These are phyloP conservation scores for Penicillium hordei DNA, from an alignment of 2,329 filamentous ascomycete genomes.

Conservation along the genomic window DNA sequence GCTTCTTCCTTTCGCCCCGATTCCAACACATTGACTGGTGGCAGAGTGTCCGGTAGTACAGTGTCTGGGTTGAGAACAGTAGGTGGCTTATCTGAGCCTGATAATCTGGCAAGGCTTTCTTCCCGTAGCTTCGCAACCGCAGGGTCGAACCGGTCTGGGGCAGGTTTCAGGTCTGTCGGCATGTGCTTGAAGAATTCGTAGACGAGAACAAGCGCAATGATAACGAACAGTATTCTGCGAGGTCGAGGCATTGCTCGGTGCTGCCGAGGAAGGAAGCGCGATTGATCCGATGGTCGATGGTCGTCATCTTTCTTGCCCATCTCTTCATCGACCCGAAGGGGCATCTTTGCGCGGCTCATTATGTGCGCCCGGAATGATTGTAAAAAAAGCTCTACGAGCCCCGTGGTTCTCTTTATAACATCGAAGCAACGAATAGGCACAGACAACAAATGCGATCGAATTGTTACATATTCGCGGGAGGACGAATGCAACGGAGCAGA, in stretches of 20 bases:
- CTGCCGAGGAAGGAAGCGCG: slow-evolving; percentile 34
- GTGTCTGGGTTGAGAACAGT: slow-evolving; percentile 10
- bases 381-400: slow-evolving; percentile 23
- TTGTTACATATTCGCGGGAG: background rate
- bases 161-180: slow-evolving; percentile 50
- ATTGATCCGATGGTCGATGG: slow-evolving; percentile 44
- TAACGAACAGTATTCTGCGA: slow-evolving; percentile 53
- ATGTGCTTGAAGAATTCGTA: slow-evolving; percentile 67
- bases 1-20: slow-evolving; percentile 32
- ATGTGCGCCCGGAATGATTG: slow-evolving; percentile 16
- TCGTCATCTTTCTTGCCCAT: slow-evolving; percentile 66
- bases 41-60: slow-evolving; percentile 11
- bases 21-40: slow-evolving; percentile 15
- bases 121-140: slow-evolving; percentile 19
- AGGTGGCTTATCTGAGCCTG: slow-evolving; percentile 11
- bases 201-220: slow-evolving; percentile 52
- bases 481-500: background rate
- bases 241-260: slow-evolving; percentile 38
- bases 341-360: slow-evolving; percentile 44
- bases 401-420: background rate
- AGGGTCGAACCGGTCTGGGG: slow-evolving; percentile 33
- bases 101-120: slow-evolving; percentile 6
- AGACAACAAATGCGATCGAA: background rate
- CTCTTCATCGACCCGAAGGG: slow-evolving; percentile 59
- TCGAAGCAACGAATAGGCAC: background rate